Evolutionary conservation across 805 yeast genomes (phyloP).

Genomic region (Hyphopichia homilentoma): DNA sequence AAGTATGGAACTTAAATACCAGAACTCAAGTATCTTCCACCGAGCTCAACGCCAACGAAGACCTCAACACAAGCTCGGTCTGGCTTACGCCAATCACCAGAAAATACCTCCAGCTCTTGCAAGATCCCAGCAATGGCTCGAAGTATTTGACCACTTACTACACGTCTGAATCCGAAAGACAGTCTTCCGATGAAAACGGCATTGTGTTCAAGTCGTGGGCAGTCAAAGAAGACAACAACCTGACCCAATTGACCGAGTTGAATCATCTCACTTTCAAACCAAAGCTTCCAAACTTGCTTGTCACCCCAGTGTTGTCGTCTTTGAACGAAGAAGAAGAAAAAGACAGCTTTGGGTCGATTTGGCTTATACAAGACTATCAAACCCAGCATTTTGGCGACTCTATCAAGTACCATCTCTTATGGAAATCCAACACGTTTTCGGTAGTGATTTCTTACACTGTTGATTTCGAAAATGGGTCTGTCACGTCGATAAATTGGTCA

Average conservation of each 20-base stretch:
- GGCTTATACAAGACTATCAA: conserved; percentile 45
- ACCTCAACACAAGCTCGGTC: conserved; percentile 5
- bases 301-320: conserved; percentile 7
- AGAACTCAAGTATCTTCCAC: conserved; percentile 19
- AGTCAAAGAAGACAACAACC: conserved; percentile 6
- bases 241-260: conserved; percentile 7
- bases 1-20: conserved; percentile 55
- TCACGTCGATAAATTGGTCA: conserved; percentile 12
- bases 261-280: conserved; percentile 17
- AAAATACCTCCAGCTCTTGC: conserved; percentile 22
- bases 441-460: conserved; percentile 29
- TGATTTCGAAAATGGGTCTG: conserved; percentile 11
- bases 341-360: conserved; percentile 25
- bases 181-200: conserved; percentile 11
- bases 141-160: conserved; percentile 14
- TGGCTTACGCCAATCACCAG: conserved; percentile 30
- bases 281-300: conserved; percentile 8
- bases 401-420: conserved; percentile 36
- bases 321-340: conserved; percentile 1
- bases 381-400: conserved; percentile 1
- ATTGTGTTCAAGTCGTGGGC: conserved; percentile 23
- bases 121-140: conserved; percentile 4
- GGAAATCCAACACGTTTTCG: conserved; percentile 64
- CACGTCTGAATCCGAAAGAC: conserved; percentile 11
- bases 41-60: conserved; percentile 12